These are phyloP conservation scores for Plasmodium yoelii DNA, from an alignment of 169 alveolate genomes.

Conservation along the genomic window DNA sequence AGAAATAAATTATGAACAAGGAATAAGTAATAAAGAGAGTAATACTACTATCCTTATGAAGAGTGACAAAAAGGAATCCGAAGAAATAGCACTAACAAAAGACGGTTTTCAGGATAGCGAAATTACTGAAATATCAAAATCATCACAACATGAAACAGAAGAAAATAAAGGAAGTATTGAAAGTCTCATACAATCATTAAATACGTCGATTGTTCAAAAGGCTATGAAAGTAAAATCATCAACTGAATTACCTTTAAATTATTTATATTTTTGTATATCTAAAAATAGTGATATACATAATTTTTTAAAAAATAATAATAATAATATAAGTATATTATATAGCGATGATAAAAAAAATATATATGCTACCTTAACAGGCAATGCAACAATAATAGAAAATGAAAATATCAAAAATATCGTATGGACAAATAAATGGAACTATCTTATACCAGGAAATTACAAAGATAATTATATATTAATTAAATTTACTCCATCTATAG, in stretches of 20 bases:
- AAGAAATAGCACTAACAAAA: not conserved
- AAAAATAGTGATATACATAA: slow-evolving; percentile 59
- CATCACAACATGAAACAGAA: not conserved
- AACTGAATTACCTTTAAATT: slow-evolving; percentile 45
- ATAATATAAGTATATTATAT: slow-evolving; percentile 23
- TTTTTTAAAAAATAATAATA: slow-evolving; percentile 30
- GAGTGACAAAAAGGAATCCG: not conserved
- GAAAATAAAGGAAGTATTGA: not conserved
- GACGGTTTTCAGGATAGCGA: too few species aligned
- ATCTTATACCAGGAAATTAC: slow-evolving; percentile 30
- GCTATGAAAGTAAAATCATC: slow-evolving; percentile 27
- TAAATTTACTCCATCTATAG: slow-evolving; percentile 53
- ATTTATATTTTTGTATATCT: slow-evolving; percentile 46
- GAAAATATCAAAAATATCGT: slow-evolving; percentile 21
- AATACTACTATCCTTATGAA: not conserved
- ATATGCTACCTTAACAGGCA: slow-evolving; percentile 54
- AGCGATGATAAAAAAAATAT: slow-evolving; percentile 52
- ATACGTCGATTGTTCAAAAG: slow-evolving; percentile 29
- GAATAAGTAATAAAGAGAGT: not conserved
- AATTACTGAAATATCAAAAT: not conserved
- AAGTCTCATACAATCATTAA: slow-evolving; percentile 6
- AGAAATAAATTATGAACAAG: slow-evolving; percentile 40
- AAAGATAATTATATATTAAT: slow-evolving; percentile 61
- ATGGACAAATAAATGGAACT: slow-evolving; percentile 61
- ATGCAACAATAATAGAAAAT: slow-evolving; percentile 53